phyloP scores from a whole-genome alignment of 192 early-diverging fungal genomes.

The Piromyces finnis region DNA sequence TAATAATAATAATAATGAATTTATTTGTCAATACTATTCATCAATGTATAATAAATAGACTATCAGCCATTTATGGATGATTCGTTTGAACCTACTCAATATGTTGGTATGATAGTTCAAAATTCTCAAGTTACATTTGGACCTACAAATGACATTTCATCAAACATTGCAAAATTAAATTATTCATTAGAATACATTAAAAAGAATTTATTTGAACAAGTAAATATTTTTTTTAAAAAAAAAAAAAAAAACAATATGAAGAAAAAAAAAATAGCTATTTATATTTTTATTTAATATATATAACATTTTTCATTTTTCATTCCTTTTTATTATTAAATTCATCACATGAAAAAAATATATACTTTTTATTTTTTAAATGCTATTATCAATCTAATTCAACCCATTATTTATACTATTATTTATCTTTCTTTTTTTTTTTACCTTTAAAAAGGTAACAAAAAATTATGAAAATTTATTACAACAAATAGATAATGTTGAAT shows the following conservation, averaged over 20 bases:
- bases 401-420: too few species aligned
- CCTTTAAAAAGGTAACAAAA: background rate
- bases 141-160: background rate
- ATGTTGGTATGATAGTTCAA: background rate
- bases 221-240: background rate
- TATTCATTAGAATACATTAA: background rate
- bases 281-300: too few species aligned
- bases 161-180: background rate
- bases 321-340: too few species aligned
- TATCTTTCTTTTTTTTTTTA: too few species aligned
- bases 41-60: background rate
- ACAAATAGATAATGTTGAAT: background rate
- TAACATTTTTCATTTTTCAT: too few species aligned
- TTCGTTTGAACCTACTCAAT: background rate
- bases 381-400: too few species aligned
- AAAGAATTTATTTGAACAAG: background rate
- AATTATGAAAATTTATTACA: background rate
- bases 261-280: too few species aligned
- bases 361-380: too few species aligned
- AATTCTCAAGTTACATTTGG: background rate
- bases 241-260: too few species aligned
- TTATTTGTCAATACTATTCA: too few species aligned
- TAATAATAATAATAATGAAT: too few species aligned
- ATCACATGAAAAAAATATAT: too few species aligned
- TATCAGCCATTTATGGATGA: background rate